Conservation (phyloP, 768 basidiomycete species). For the Termitomyces eurrhizus region DNA sequence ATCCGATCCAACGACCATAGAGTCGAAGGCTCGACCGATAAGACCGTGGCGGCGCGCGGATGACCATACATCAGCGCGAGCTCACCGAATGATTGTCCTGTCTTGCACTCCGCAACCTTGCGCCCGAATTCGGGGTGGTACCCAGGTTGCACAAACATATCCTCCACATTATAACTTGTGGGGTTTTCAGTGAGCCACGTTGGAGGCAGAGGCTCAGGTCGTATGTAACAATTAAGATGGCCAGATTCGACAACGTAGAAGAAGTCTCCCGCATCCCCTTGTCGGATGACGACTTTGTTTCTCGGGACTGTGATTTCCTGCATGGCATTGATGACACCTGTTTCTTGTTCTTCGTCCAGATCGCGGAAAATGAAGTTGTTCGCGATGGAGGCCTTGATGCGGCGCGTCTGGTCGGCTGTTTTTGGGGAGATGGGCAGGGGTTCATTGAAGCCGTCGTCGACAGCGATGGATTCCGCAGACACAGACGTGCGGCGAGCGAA, state of each 20-base stretch:
- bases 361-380: constrained; percentile 95
- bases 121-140: constrained; percentile 72
- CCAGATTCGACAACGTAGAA: constrained; percentile 97
- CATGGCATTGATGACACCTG: constrained; percentile 93
- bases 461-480: constrained; percentile 92
- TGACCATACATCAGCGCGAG: constrained; percentile 98
- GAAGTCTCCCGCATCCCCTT: constrained; percentile 95
- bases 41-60: constrained; percentile 90
- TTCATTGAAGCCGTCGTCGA: constrained; percentile 63
- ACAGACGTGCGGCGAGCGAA: constrained; percentile 92
- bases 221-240: constrained; percentile 77
- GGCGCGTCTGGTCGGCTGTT: constrained; percentile 74
- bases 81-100: constrained; percentile 91
- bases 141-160: constrained; percentile 59
- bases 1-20: constrained; percentile 97
- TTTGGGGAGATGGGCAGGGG: constrained; percentile 77
- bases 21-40: constrained; percentile 77
- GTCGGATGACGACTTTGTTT: constrained; percentile 90
- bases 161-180: constrained; percentile 34
- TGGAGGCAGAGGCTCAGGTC: constrained; percentile 60
- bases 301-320: constrained; percentile 70
- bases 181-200: constrained; percentile 49
- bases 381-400: constrained; percentile 84
- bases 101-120: constrained; percentile 80
- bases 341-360: constrained; percentile 94